These are phyloP conservation scores for Kluyveromyces wickerhamii DNA, from an alignment of 805 yeast genomes.

Conservation along the genomic window DNA sequence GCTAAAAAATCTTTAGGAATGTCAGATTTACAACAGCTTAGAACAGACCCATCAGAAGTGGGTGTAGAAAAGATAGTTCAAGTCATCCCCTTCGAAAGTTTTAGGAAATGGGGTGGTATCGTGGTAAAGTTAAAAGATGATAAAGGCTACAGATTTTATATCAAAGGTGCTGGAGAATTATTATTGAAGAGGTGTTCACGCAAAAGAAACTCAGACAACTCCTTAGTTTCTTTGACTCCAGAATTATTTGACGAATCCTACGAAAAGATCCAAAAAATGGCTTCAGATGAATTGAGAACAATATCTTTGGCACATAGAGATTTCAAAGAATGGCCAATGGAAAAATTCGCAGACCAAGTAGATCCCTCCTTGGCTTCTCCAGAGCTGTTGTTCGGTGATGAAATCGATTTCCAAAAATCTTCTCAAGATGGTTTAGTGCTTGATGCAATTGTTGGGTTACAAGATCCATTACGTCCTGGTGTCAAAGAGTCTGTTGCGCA, in stretches of 20 bases:
- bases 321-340: slow-evolving; percentile 67
- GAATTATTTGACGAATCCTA: slow-evolving; percentile 29
- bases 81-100: slow-evolving; percentile 83
- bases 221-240: slow-evolving; percentile 22
- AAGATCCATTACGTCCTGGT: slow-evolving; percentile 89
- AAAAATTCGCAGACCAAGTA: slow-evolving; percentile 30
- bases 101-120: slow-evolving; percentile 87
- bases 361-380: slow-evolving; percentile 38
- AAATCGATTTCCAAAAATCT: slow-evolving; percentile 8
- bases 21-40: slow-evolving; percentile 40
- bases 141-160: slow-evolving; percentile 45
- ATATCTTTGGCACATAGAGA: slow-evolving; percentile 82
- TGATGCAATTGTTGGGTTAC: slow-evolving; percentile 82
- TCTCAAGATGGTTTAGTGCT: slow-evolving; percentile 38
- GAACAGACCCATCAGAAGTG: slow-evolving; percentile 29
- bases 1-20: slow-evolving; percentile 52
- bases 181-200: slow-evolving; percentile 53
- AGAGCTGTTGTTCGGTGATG: slow-evolving; percentile 33
- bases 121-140: slow-evolving; percentile 43
- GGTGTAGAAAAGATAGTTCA: slow-evolving; percentile 45
- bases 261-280: slow-evolving; percentile 46
- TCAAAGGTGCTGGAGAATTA: slow-evolving; percentile 95
- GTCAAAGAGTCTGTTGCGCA: slow-evolving; percentile 82
- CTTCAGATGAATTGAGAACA: slow-evolving; percentile 77
- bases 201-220: slow-evolving; percentile 29